A percentile compares a stretch with the other conserved stretches of the same genome.
phyloP scores from a whole-genome alignment of 83 land plant genomes.

The Isoetes engelmannii region DNA sequence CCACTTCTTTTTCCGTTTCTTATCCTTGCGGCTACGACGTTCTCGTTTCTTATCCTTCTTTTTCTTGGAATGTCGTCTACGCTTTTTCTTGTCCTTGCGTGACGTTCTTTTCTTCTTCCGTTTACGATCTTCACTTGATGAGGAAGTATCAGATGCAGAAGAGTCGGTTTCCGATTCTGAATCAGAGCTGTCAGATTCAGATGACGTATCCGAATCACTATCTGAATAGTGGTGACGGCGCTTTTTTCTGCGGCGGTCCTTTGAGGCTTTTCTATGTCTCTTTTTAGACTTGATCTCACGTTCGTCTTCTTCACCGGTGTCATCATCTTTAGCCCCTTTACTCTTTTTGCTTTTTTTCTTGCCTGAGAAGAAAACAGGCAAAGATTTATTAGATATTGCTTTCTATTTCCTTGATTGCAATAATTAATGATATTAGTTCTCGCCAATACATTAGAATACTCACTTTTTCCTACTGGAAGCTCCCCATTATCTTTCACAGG shows the following conservation, averaged over 20 bases:
- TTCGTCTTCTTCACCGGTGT: slow-evolving; percentile 50
- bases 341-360: slow-evolving; percentile 54
- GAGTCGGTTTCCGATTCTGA: slow-evolving; percentile 48
- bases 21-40: slow-evolving; percentile 29
- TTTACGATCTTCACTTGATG: slow-evolving; percentile 68
- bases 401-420: neutral
- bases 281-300: slow-evolving; percentile 40
- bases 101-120: slow-evolving; percentile 58
- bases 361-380: slow-evolving; percentile 34
- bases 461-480: slow-evolving; percentile 7
- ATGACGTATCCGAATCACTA: slow-evolving; percentile 72
- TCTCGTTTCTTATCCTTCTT: slow-evolving; percentile 48
- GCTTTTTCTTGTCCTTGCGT: slow-evolving; percentile 47
- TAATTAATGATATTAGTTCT: neutral
- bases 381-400: neutral
- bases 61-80: slow-evolving; percentile 36
- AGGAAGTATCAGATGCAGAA: slow-evolving; percentile 38
- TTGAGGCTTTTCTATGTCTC: slow-evolving; percentile 58
- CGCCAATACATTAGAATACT: slow-evolving; percentile 5
- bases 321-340: slow-evolving; percentile 31
- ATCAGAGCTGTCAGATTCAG: slow-evolving; percentile 40
- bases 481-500: slow-evolving; percentile 39
- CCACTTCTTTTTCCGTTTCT: slow-evolving; percentile 7
- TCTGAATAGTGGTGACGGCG: slow-evolving; percentile 53
- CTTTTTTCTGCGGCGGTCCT: slow-evolving; percentile 54